Evolutionary conservation across 108 stramenopile genomes (phyloP).

Genomic region (Fistulifera pelliculosa): DNA sequence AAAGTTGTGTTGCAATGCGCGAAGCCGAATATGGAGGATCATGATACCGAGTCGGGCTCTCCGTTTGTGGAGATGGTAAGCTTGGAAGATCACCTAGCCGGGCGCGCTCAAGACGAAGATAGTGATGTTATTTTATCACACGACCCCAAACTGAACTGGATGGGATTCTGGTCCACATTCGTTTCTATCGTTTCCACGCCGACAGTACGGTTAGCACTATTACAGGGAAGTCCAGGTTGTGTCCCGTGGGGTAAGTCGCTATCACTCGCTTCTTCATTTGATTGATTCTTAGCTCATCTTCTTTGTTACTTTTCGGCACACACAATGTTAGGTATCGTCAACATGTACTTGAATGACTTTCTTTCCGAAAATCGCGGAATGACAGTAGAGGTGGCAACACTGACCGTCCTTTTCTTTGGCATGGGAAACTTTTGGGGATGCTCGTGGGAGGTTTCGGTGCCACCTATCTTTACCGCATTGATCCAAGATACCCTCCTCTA

Average conservation of each 20-base stretch:
- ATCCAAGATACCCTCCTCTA: conserved; percentile 51
- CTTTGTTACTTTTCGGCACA: conserved; percentile 13
- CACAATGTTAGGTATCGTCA: conserved; percentile 42
- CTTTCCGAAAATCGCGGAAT: conserved; percentile 70
- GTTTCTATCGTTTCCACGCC: conserved; percentile 31
- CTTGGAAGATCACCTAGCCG: no score
- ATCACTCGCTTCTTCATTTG: background rate
- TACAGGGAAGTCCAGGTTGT: conserved; percentile 88
- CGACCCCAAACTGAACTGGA: no score
- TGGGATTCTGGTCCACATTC: background rate
- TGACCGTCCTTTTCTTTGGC: conserved; percentile 57
- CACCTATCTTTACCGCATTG: conserved; percentile 40
- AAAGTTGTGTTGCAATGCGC: conserved; percentile 4
- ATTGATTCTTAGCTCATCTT: no score
- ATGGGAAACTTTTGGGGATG: conserved; percentile 68
- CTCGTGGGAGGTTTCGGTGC: conserved; percentile 63
- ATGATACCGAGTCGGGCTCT: background rate
- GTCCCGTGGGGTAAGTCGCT: conserved; percentile 44
- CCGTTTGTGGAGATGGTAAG: conserved; percentile 1
- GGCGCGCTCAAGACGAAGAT: no score
- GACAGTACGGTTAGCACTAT: conserved; percentile 53
- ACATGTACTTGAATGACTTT: conserved; percentile 81
- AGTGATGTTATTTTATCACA: no score
- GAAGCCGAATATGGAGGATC: background rate
- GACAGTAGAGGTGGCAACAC: conserved; percentile 66